Evolutionary conservation across 306 rosid genomes (phyloP).

Genomic region (Lathyrus oleraceus): DNA sequence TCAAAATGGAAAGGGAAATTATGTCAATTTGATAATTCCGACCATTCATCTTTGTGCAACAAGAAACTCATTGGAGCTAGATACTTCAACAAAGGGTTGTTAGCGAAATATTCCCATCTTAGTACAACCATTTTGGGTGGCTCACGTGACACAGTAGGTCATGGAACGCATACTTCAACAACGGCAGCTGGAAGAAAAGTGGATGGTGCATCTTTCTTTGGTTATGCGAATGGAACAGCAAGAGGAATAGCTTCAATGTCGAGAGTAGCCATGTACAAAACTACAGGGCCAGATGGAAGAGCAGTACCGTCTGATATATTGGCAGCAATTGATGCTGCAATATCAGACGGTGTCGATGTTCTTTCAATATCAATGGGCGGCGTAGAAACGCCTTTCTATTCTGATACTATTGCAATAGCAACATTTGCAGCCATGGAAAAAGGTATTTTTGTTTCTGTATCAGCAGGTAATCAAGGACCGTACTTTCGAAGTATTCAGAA

Average conservation of each 20-base stretch:
- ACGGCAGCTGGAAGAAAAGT: constrained; percentile 64
- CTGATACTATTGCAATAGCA: constrained; percentile 73
- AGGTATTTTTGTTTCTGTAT: constrained; percentile 65
- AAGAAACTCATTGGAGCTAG: constrained; percentile 80
- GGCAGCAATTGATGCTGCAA: constrained; percentile 78
- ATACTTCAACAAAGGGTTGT: constrained; percentile 64
- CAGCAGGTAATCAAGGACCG: constrained; percentile 72
- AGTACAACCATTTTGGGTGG: constrained; percentile 23
- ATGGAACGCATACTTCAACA: constrained; percentile 80
- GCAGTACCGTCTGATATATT: constrained; percentile 45
- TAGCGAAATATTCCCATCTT: constrained; percentile 38
- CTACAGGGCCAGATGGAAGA: constrained; percentile 15
- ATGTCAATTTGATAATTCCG: constrained; percentile 38
- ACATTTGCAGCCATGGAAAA: constrained; percentile 68
- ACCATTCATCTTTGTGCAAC: constrained; percentile 58
- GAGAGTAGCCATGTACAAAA: constrained; percentile 70
- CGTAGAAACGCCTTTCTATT: constrained; percentile 37
- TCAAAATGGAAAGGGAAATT: constrained; percentile 62
- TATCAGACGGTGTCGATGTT: constrained; percentile 72
- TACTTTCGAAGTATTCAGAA: constrained; percentile 43
- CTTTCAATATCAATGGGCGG: constrained; percentile 67
- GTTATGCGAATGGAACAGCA: constrained; percentile 64
- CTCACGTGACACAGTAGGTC: constrained; percentile 63
- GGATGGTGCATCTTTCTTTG: constrained; percentile 56
- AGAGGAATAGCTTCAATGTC: constrained; percentile 70